These are phyloP conservation scores for Pholiota microspora DNA, from an alignment of 768 basidiomycete genomes.

Conservation along the genomic window DNA sequence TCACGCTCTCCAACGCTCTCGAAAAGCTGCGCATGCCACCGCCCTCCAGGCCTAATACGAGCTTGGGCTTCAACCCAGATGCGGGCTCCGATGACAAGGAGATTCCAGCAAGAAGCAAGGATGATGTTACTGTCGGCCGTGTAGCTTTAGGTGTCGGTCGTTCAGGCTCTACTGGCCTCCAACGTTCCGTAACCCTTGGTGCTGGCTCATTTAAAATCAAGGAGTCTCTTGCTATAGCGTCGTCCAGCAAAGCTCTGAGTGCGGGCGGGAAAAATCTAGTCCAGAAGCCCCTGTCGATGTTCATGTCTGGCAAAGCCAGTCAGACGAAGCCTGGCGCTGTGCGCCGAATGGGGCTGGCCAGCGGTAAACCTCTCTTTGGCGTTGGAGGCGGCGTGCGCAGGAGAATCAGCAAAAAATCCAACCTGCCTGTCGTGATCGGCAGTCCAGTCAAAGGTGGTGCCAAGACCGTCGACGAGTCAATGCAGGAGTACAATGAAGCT, in stretches of 20 bases:
- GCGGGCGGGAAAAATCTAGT: conserved; percentile 17
- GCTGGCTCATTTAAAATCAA: conserved; percentile 13
- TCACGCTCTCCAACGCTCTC: conserved; percentile 63
- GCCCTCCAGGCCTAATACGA: conserved; percentile 66
- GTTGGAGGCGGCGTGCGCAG: conserved; percentile 28
- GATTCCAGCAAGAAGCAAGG: conserved; percentile 13
- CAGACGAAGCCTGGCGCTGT: conserved; percentile 8
- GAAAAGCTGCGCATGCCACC: conserved; percentile 69
- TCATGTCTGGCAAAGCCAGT: conserved; percentile 19
- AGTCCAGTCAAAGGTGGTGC: conserved; percentile 47
- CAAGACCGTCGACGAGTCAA: conserved; percentile 16
- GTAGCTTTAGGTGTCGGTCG: conserved; percentile 14
- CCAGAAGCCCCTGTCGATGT: conserved; percentile 28
- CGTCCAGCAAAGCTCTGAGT: conserved; percentile 7
- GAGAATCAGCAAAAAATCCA: conserved; percentile 41
- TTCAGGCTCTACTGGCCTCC: conserved; percentile 10
- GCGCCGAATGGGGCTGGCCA: conserved; percentile 8
- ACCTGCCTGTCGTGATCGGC: conserved; percentile 43
- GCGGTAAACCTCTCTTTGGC: conserved; percentile 24
- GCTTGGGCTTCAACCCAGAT: conserved; percentile 60
- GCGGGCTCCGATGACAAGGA: conserved; percentile 24
- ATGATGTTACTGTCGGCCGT: conserved; percentile 22
- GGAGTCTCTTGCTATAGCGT: conserved; percentile 10
- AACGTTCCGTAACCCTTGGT: conserved; percentile 23
- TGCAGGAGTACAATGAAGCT: conserved; percentile 16